Conservation (phyloP, 2,329 filamentous ascomycete genomes). For the Scopulariopsis brevicaulis region DNA sequence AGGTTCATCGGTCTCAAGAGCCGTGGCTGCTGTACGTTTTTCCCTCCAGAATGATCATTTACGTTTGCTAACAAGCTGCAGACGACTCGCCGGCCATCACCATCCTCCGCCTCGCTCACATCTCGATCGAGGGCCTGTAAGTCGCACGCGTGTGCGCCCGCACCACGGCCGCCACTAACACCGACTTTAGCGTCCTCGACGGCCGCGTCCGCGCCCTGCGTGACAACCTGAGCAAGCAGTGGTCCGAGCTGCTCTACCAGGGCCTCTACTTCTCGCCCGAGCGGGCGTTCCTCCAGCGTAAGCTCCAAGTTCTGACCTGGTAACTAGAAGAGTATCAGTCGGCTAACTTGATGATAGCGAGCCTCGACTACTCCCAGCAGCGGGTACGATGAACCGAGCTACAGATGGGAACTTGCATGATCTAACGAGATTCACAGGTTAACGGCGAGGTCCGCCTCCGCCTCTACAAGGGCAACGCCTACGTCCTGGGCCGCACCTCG, state of each 20-base stretch:
- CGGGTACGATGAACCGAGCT: background rate
- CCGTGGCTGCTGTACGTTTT: constrained; percentile 39
- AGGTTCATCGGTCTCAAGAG: constrained; percentile 18
- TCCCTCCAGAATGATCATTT: background rate
- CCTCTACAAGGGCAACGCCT: constrained; percentile 35
- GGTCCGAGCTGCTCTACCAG: constrained; percentile 32
- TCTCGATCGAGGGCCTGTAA: background rate
- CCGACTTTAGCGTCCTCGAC: constrained; percentile 44
- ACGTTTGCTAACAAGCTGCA: background rate
- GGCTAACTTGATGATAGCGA: background rate
- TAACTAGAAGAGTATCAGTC: constrained; percentile 24
- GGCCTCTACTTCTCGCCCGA: constrained; percentile 32
- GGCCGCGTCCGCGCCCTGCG: constrained; percentile 39
- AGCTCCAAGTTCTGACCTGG: constrained; percentile 45
- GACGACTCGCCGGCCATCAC: constrained; percentile 19
- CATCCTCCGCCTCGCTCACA: constrained; percentile 7
- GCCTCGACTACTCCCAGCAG: background rate
- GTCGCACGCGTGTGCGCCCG: background rate
- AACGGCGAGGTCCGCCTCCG: constrained; percentile 23
- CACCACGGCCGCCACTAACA: constrained; percentile 8
- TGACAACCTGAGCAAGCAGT: constrained; percentile 37
- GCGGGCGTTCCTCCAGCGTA: constrained; percentile 46
- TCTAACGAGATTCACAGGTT: constrained; percentile 16
- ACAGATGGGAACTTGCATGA: background rate
- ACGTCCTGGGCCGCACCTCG: constrained; percentile 32